Conservation (phyloP, 371 early-diverging fungal genomes). For the Rhizomucor miehei region DNA sequence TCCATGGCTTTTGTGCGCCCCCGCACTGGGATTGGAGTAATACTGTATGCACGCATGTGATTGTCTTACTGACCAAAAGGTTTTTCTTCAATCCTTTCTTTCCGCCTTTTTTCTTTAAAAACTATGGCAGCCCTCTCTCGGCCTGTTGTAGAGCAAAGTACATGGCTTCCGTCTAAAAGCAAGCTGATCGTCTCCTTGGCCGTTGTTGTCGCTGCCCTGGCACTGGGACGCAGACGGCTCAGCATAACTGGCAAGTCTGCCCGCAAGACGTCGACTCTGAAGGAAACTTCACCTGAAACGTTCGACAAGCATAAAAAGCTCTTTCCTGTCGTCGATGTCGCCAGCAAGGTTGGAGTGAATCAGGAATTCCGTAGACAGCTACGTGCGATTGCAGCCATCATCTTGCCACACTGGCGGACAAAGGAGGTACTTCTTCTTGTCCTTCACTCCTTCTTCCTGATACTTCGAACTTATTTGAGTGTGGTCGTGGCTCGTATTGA, state of each 20-base stretch:
- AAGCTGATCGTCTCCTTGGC: slow-evolving; percentile 11
- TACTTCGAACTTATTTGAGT: slow-evolving; percentile 88
- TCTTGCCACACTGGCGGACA: slow-evolving; percentile 67
- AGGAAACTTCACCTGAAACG: slow-evolving; percentile 13
- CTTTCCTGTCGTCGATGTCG: slow-evolving; percentile 30
- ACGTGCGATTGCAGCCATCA: slow-evolving; percentile 63
- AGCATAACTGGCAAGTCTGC: slow-evolving; percentile 2
- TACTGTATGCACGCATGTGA: too few species aligned
- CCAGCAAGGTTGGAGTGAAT: slow-evolving; percentile 61
- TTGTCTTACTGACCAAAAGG: too few species aligned
- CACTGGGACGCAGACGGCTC: slow-evolving; percentile 8
- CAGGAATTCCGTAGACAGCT: slow-evolving; percentile 69
- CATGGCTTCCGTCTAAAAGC: slow-evolving; percentile 9
- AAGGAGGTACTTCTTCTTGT: slow-evolving; percentile 80
- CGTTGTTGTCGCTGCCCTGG: slow-evolving; percentile 10
- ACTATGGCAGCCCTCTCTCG: slow-evolving; percentile 12
- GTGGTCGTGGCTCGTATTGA: slow-evolving; percentile 93
- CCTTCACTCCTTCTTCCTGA: slow-evolving; percentile 83
- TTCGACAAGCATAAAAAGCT: slow-evolving; percentile 20
- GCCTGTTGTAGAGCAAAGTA: slow-evolving; percentile 6
- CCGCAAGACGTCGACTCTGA: slow-evolving; percentile 5
- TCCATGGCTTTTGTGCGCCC: too few species aligned
- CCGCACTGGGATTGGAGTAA: too few species aligned
- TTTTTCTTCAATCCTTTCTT: neutral
- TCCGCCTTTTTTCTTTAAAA: neutral